phyloP scores from a whole-genome alignment of 2,329 filamentous ascomycete species.

The Colletotrichum orbiculare region DNA sequence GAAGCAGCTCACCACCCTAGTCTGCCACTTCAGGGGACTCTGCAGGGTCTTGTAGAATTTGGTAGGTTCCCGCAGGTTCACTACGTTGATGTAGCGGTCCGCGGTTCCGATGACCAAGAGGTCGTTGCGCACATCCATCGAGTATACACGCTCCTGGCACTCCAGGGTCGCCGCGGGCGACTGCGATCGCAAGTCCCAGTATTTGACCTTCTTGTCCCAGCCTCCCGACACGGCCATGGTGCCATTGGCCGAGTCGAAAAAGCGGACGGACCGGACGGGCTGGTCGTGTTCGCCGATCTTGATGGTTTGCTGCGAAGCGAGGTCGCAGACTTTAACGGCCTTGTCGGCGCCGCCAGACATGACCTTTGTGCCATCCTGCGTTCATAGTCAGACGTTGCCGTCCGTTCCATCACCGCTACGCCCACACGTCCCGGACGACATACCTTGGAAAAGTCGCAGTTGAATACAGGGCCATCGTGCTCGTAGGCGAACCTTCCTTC shows the following conservation, averaged over 20 bases:
- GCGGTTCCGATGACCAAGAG: slow-evolving; percentile 92
- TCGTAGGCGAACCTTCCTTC: slow-evolving; percentile 88
- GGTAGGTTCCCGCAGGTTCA: slow-evolving; percentile 88
- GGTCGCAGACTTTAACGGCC: slow-evolving; percentile 87
- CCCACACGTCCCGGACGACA: slow-evolving; percentile 41
- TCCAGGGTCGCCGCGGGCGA: slow-evolving; percentile 73
- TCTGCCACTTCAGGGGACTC: slow-evolving; percentile 98
- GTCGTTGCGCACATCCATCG: slow-evolving; percentile 90
- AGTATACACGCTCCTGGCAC: slow-evolving; percentile 85
- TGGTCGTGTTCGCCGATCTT: slow-evolving; percentile 88
- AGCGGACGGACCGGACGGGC: slow-evolving; percentile 81
- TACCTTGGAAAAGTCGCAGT: slow-evolving; percentile 90
- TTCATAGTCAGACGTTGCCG: slow-evolving; percentile 33
- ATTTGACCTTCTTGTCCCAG: slow-evolving; percentile 92
- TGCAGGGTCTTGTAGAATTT: slow-evolving; percentile 97
- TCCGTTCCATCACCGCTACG: too few species aligned
- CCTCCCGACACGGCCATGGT: slow-evolving; percentile 92
- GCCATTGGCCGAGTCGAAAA: slow-evolving; percentile 77
- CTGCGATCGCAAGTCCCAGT: slow-evolving; percentile 82
- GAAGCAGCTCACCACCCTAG: slow-evolving; percentile 93
- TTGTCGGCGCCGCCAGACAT: slow-evolving; percentile 92
- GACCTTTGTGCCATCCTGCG: slow-evolving; percentile 88
- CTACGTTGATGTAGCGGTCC: slow-evolving; percentile 94
- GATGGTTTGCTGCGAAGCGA: slow-evolving; percentile 72
- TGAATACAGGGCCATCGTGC: slow-evolving; percentile 86